Evolutionary conservation across 345 rosid species (phyloP), one percentile per base, ranked within the genome.

Genomic region (Eutrema yunnanense): DNA sequence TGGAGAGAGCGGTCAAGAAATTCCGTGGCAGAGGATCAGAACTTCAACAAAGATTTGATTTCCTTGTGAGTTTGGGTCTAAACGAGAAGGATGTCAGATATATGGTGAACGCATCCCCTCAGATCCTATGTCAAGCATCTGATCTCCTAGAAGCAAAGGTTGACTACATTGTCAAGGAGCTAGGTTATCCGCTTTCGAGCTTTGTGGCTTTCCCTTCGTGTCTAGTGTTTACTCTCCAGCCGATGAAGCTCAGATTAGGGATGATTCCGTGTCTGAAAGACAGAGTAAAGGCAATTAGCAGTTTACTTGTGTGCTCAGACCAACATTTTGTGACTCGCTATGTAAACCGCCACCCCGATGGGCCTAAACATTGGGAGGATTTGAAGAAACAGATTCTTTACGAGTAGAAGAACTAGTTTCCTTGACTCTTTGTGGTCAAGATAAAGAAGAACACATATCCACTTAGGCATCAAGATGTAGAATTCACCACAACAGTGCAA

Each of bases 31-130:
- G 60, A 65, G 89, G 87, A 52, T 52, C 69, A 22, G 84, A 84
- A 57, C 79, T 91, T 42, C 92, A 81, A 46, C 88, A 86, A 67
- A 82, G 97, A 80, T 89, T 86, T 44, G 84, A 91, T 81, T 82
- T 78, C 36, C 67, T 91, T 30, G 79, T 86, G 72, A 77, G 78
- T 50, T 84, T 86, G 43, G 95, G 92, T 69, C 65, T 88, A 73
- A 82, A 86, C 22, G 77, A 65, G 78, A 66, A 80, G 42, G 87
- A 83, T 47, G 92, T 85, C 38, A 46, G 72, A 7, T 38, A 63
- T 64, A 90, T 90, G 88, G 74, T 90, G 42, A 75, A 49, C 13
- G 66, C 71, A 59, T 78, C 81, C 51, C 97, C 97, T 50, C 84
- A 83, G 49, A 80, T 88, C 30, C 86, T 88, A 14, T 81, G 76